Conservation (phyloP, 306 rosid genomes). For the Ammopiptanthus mongolicus region DNA sequence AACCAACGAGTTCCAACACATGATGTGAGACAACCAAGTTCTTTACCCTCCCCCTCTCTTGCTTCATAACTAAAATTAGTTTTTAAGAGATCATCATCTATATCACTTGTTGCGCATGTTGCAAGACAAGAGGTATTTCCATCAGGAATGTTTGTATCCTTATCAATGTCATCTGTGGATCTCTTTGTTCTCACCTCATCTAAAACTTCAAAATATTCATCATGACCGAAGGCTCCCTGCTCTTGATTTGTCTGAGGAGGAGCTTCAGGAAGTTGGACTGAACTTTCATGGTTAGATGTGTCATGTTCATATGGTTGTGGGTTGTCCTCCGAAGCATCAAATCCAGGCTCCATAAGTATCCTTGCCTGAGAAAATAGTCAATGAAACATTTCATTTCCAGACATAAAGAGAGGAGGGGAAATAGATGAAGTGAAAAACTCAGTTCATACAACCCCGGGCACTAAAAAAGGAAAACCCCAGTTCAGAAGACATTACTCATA, state of each 20-base stretch:
- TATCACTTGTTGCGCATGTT: constrained; percentile 73
- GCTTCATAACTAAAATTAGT: constrained; percentile 48
- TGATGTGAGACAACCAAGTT: constrained; percentile 61
- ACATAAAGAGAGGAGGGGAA: neutral
- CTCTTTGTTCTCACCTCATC: constrained; percentile 62
- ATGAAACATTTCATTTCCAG: constrained; percentile 6
- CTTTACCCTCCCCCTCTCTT: constrained; percentile 46
- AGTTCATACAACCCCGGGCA: neutral
- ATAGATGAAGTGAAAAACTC: neutral
- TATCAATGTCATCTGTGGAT: constrained; percentile 34
- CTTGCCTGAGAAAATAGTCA: constrained; percentile 63
- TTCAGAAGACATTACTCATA: neutral
- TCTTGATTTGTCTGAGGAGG: constrained; percentile 35
- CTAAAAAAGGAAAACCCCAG: neutral
- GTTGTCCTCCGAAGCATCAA: constrained; percentile 40
- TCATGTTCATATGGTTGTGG: constrained; percentile 29
- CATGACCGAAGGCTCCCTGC: constrained; percentile 41
- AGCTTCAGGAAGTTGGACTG: constrained; percentile 27
- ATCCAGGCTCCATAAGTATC: constrained; percentile 62
- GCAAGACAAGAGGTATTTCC: constrained; percentile 83
- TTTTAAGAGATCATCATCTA: constrained; percentile 65
- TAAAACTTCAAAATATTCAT: constrained; percentile 59
- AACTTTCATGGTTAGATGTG: constrained; percentile 21
- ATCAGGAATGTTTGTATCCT: constrained; percentile 44
- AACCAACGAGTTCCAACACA: constrained; percentile 99